Base-by-base conservation (phyloP, 257 asterid genomes). In the Solanum boliviense region DNA sequence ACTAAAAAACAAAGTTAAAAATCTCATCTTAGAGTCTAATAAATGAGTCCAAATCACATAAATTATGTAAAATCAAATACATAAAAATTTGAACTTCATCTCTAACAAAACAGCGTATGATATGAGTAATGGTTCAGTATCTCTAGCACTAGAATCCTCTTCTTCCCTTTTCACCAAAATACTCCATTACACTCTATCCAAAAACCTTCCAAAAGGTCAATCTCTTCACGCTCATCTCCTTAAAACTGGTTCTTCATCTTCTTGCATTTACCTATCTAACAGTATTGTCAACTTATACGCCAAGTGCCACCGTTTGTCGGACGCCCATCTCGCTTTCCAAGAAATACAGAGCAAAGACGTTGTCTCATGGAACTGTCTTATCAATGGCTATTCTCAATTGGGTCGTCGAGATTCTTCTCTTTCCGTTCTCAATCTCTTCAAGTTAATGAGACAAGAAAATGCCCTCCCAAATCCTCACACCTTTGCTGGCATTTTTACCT, bases 321-420 rank as follows among this genome's bases (percentile, higher is more conserved):
- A 95, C 4, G 97, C 98, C 76, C 94, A 72, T 86, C 92, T 60
- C 29, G 89, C 92, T 25, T 94, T 96, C 86, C 90, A 88, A 16
- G 96, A 95, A 32, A 92, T 92, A 48, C 91, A 91, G 15, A 34
- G 85, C 90, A 93, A 93, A 90, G 90, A 91, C 79, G 85, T 92
- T 5, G 95, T 93, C 78, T 89, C 94, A 5, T 95, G 97, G 96
- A 95, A 94, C 90, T 90, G 94, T 84, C 98, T 95, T 93, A 93
- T 96, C 94, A 95, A 93, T 90, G 92, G 89, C 32, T 91, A 90
- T 89, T 92, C 98, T 71, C 98, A 95, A 84, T 56, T 86, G 90
- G 93, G 92, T 86, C 89, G 87, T 44, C 87, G 89, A 60, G 84
- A 58, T 62, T 86, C 90, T 46, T 92, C 97, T 4, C 35, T 90